Evolutionary conservation across 139 green algal genomes (phyloP).

Genomic region (Volvox reticuliferus): DNA sequence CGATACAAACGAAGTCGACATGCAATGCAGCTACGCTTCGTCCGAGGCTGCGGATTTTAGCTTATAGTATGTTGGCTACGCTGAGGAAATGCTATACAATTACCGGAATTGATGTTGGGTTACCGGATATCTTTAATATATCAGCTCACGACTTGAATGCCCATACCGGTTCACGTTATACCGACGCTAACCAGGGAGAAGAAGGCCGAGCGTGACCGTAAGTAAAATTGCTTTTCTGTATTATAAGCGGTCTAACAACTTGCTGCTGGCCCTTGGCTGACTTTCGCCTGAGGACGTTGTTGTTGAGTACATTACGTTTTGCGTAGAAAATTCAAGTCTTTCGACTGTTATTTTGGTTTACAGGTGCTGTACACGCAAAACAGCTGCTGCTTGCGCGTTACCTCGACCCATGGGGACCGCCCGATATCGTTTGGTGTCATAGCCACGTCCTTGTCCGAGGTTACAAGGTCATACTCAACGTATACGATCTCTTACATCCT

Average conservation of each 20-base stretch:
- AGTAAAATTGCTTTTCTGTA: not conserved
- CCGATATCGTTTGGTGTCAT: conserved; percentile 12
- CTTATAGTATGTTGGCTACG: too few species aligned
- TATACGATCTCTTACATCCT: conserved; percentile 24
- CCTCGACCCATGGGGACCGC: conserved; percentile 21
- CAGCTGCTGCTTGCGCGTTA: conserved; percentile 6
- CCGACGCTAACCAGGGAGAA: not conserved
- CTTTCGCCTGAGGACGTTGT: too few species aligned
- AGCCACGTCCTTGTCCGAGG: not conserved
- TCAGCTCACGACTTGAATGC: not conserved
- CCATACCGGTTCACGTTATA: not conserved
- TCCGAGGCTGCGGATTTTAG: too few species aligned
- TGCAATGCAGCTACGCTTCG: too few species aligned
- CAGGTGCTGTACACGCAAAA: not conserved
- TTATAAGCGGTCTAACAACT: too few species aligned
- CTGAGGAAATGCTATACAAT: too few species aligned
- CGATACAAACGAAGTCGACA: too few species aligned
- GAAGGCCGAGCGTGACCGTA: conserved; percentile 4
- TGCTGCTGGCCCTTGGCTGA: too few species aligned
- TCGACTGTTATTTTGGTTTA: not conserved
- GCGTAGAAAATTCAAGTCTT: too few species aligned
- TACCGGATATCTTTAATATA: too few species aligned
- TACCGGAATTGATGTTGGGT: too few species aligned
- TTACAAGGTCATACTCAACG: conserved; percentile 39
- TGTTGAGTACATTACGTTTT: too few species aligned